These are phyloP conservation scores for Magnolia officinalis DNA, from an alignment of 164 flowering plant genomes.

Conservation along the genomic window DNA sequence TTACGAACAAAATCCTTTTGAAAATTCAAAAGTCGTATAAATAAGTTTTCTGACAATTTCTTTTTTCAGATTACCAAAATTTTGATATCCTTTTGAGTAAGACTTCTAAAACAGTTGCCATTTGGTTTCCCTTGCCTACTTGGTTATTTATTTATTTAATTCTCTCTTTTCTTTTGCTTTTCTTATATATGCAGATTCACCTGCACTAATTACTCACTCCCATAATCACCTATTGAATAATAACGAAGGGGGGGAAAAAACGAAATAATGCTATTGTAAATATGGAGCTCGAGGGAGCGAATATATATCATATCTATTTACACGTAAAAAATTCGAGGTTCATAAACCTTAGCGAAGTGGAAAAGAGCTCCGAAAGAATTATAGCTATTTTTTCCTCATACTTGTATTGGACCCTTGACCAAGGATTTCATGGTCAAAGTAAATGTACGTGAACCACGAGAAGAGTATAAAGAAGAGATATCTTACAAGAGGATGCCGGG, in stretches of 20 bases:
- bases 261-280: not conserved
- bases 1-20: too few species aligned
- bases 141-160: too few species aligned
- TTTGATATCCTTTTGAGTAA: too few species aligned
- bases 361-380: slow-evolving; percentile 16
- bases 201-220: too few species aligned
- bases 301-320: slow-evolving; percentile 12
- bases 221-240: not conserved
- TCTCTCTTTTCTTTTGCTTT: too few species aligned
- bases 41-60: too few species aligned
- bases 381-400: slow-evolving; percentile 14
- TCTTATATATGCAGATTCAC: too few species aligned
- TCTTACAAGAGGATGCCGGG: slow-evolving; percentile 19
- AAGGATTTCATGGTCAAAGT: slow-evolving; percentile 15
- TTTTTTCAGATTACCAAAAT: too few species aligned
- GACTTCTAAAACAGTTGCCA: too few species aligned
- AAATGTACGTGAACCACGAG: slow-evolving; percentile 1
- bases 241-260: not conserved
- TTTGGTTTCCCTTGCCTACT: too few species aligned
- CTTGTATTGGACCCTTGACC: slow-evolving; percentile 13
- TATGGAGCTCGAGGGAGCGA: slow-evolving; percentile 1
- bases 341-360: not conserved
- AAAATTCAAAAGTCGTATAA: too few species aligned
- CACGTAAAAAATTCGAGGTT: not conserved
- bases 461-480: not conserved